These are phyloP conservation scores for Malus orientalis DNA, from an alignment of 306 rosid genomes.

Conservation along the genomic window DNA sequence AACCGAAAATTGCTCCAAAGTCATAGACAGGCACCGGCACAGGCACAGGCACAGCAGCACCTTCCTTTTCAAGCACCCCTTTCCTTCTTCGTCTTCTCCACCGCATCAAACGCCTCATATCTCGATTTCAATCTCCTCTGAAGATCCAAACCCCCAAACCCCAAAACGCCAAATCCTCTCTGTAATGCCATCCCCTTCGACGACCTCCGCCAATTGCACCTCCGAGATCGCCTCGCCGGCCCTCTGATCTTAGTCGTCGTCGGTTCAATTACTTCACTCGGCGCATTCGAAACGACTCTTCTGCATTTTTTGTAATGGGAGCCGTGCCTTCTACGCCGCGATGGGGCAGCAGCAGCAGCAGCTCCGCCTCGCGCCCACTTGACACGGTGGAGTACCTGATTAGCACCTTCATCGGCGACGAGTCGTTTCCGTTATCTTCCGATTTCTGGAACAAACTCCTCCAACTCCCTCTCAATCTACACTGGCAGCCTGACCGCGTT, in stretches of 20 bases:
- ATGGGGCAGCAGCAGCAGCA: conserved; percentile 21
- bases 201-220: conserved; percentile 26
- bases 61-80: conserved; percentile 45
- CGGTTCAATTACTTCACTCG: neutral
- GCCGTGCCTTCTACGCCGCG: conserved; percentile 86
- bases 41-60: neutral
- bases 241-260: conserved; percentile 3
- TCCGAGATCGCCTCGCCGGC: conserved; percentile 14
- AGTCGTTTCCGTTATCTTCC: conserved; percentile 78
- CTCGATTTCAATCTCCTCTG: conserved; percentile 28
- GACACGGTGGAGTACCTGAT: conserved; percentile 86
- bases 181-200: conserved; percentile 33
- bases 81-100: neutral
- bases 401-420: conserved; percentile 70
- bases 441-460: conserved; percentile 92
- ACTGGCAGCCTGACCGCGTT: conserved; percentile 72
- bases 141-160: conserved; percentile 22
- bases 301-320: conserved; percentile 48
- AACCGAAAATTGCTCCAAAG: neutral
- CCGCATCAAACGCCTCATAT: conserved; percentile 10
- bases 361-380: conserved; percentile 39
- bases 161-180: neutral
- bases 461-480: conserved; percentile 71
- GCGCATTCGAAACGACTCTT: neutral
- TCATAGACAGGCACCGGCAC: neutral